Conservation (phyloP, 495 filamentous ascomycete species). For the Saxophila tyrrhenica region DNA sequence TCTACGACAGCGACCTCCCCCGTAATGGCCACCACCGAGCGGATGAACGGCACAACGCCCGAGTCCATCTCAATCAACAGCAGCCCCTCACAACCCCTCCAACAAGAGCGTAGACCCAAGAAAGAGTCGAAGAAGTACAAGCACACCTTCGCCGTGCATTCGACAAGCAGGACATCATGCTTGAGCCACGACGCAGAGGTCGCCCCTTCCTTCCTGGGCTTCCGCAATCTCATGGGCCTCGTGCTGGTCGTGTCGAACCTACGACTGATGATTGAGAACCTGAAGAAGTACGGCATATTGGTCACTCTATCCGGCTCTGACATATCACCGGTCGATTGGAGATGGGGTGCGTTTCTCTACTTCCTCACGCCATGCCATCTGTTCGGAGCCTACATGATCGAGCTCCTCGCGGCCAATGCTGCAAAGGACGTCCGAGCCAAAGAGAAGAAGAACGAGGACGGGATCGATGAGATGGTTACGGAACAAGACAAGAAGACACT, state of each 20-base stretch:
- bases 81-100: not conserved
- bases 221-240: slow-evolving; percentile 92
- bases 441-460: slow-evolving; percentile 42
- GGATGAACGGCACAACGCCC: not conserved
- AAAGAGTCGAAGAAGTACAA: slow-evolving; percentile 51
- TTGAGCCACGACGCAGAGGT: slow-evolving; percentile 68
- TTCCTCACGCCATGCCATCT: slow-evolving; percentile 80
- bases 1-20: not conserved
- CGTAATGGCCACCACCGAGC: not conserved
- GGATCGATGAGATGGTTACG: slow-evolving; percentile 35
- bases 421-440: slow-evolving; percentile 48
- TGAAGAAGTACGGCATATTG: slow-evolving; percentile 92
- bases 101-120: not conserved
- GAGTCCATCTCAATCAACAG: slow-evolving; percentile 2
- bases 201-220: slow-evolving; percentile 78
- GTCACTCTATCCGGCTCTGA: slow-evolving; percentile 88
- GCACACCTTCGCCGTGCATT: slow-evolving; percentile 80
- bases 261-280: slow-evolving; percentile 89
- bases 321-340: slow-evolving; percentile 66
- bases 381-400: slow-evolving; percentile 78
- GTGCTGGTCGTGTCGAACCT: slow-evolving; percentile 86
- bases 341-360: slow-evolving; percentile 65
- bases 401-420: slow-evolving; percentile 63
- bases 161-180: slow-evolving; percentile 56
- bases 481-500: slow-evolving; percentile 41